These are phyloP conservation scores for Spatholobus suberectus DNA, from an alignment of 306 rosid genomes.

Conservation along the genomic window DNA sequence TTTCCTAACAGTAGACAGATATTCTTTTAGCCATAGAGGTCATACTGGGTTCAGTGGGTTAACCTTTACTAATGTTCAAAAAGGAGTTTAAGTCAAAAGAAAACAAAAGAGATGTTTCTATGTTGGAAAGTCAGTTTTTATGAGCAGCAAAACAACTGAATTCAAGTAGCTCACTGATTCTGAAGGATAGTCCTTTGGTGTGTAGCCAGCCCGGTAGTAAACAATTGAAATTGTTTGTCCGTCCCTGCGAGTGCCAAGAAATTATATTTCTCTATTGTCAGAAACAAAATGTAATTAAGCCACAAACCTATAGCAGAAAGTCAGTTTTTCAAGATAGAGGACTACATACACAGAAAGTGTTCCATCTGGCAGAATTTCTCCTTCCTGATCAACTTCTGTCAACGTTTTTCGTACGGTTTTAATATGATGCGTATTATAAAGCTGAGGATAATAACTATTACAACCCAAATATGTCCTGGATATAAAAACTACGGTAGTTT, in stretches of 20 bases:
- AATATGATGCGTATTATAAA: constrained; percentile 65
- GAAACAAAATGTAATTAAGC: constrained; percentile 35
- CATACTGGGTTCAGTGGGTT: not conserved
- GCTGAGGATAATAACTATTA: constrained; percentile 56
- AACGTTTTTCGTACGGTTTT: constrained; percentile 73
- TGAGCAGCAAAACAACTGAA: constrained; percentile 36
- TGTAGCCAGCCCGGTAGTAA: constrained; percentile 89
- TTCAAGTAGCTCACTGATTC: constrained; percentile 70
- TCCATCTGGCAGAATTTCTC: constrained; percentile 81
- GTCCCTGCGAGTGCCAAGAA: constrained; percentile 58
- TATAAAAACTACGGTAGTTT: not conserved
- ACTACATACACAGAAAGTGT: constrained; percentile 79
- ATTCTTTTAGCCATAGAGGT: constrained; percentile 9
- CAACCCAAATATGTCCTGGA: constrained; percentile 1
- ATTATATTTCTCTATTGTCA: constrained; percentile 30
- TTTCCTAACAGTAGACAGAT: not conserved
- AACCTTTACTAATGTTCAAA: constrained; percentile 18
- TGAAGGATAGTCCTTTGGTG: constrained; percentile 89
- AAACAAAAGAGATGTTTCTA: constrained; percentile 28
- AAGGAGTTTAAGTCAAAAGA: constrained; percentile 5
- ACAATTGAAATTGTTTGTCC: constrained; percentile 72
- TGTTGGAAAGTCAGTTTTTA: not conserved
- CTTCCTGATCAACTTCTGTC: constrained; percentile 80
- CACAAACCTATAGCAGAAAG: constrained; percentile 24
- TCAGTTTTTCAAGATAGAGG: constrained; percentile 25